Evolutionary conservation across 2,329 filamentous ascomycete genomes (phyloP).

Genomic region (Diaporthe sp.): DNA sequence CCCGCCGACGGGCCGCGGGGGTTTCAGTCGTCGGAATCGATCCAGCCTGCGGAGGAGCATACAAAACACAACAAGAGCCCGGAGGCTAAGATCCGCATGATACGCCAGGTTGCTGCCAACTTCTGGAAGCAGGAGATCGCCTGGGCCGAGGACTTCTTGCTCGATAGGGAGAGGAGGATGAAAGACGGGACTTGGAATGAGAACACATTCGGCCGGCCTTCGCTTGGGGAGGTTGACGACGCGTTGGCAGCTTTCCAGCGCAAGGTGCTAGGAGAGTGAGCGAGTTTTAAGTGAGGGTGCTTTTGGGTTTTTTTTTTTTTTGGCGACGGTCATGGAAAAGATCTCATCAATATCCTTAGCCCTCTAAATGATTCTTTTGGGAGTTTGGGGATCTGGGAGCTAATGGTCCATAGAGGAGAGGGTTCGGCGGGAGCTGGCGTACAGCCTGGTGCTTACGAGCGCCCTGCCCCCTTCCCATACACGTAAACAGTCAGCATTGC

Average conservation of each 20-base stretch:
- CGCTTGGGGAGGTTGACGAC: slow-evolving; percentile 58
- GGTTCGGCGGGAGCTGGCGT: background rate
- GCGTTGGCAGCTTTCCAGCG: slow-evolving; percentile 45
- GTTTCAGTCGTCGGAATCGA: slow-evolving; percentile 30
- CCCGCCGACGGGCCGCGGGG: slow-evolving; percentile 13
- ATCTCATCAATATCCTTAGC: background rate
- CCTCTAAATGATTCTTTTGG: background rate
- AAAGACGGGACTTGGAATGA: slow-evolving; percentile 60
- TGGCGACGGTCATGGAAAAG: too few relatives aligned
- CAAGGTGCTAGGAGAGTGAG: background rate
- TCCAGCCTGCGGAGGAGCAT: slow-evolving; percentile 45
- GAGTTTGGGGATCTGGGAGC: background rate
- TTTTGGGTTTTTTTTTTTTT: background rate
- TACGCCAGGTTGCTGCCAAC: slow-evolving; percentile 51
- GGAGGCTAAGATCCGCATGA: slow-evolving; percentile 52
- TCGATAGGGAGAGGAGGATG: slow-evolving; percentile 55
- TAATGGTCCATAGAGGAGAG: background rate
- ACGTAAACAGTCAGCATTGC: background rate
- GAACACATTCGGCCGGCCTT: slow-evolving; percentile 66
- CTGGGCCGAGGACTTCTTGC: slow-evolving; percentile 63
- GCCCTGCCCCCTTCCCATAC: background rate
- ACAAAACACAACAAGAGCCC: slow-evolving; percentile 45
- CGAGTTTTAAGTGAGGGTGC: too few relatives aligned
- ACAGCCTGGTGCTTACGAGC: background rate
- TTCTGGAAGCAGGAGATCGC: slow-evolving; percentile 66